Base-by-base conservation (phyloP, 2,329 filamentous ascomycete genomes). In the Sarocladiaceae sp. region DNA sequence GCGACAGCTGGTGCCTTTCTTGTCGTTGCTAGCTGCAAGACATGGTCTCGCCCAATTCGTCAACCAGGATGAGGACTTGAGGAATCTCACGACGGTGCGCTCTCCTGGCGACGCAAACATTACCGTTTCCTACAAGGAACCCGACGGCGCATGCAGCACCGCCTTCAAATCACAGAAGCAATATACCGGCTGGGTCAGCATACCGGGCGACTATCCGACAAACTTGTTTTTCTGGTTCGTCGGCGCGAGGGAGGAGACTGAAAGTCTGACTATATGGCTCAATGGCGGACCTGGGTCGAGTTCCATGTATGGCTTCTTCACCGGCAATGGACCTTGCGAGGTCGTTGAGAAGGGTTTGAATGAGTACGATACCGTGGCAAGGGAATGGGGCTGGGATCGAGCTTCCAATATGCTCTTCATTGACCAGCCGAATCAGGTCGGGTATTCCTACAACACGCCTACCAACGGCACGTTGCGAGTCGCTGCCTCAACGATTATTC, bases 361-460 rank as follows among this genome's bases (percentile, higher is more conserved):
- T 47, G 69, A 70, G 37, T 79, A 82, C 53, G 75, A 75, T 13
- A 86, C 82, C 0, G 69, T 76, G 46, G 73, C 78, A 10, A 74
- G 81, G 50, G 74, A 81, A 62, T 87, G 81, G 79, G 81, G 82
- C 15, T 88, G 83, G 84, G 83, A 88, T 63, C 73, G 71, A 25
- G 69, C 68, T 49, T 74, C 73, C 53, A 77, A 77, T 54, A 74
- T 77, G 71, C 69, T 84, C 46, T 84, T 79, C 62, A 77, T 84
- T 53, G 77, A 80, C 60, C 61, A 90, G 79, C 84, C 84, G 22
- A 84, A 84, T 55, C 84, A 89, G 66, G 80, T 89, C 47, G 81
- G 82, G 23, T 84, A 87, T 57, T 87, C 84, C 2, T 84, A 81
- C 62, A 88, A 90, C 61, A 75, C 74, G 23, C 71, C 77, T 7